A percentile compares a stretch with the other conserved stretches of the same genome.
Conservation (phyloP, 768 basidiomycete genomes). For the Lyophyllum atratum region DNA sequence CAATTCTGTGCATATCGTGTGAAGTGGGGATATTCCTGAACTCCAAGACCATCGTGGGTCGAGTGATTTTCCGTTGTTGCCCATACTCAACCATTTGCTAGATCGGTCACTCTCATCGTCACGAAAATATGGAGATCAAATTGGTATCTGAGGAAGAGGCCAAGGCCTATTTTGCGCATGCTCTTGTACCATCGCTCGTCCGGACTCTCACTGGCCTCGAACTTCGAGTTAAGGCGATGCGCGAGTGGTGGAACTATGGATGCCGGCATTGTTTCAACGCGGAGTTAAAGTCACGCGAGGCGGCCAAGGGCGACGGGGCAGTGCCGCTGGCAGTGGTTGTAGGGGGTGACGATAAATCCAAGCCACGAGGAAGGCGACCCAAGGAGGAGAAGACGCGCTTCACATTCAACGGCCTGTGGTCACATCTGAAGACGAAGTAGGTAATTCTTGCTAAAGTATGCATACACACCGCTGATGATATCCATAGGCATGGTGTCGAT, state of each 20-base stretch:
- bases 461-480: constrained; percentile 6
- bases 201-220: constrained; percentile 15
- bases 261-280: constrained; percentile 51
- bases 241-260: constrained; percentile 42
- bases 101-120: constrained; percentile 68
- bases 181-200: constrained; percentile 14
- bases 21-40: constrained; percentile 49
- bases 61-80: neutral
- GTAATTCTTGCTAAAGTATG: constrained; percentile 16
- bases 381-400: constrained; percentile 24
- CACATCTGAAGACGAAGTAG: constrained; percentile 65
- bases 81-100: constrained; percentile 23
- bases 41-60: constrained; percentile 46
- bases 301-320: neutral
- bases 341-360: neutral
- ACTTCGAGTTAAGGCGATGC: constrained; percentile 24
- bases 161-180: constrained; percentile 17
- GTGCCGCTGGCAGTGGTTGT: too few species aligned
- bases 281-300: neutral
- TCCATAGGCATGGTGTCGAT: constrained; percentile 48
- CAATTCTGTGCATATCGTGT: constrained; percentile 53
- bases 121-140: constrained; percentile 49
- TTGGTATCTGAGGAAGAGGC: constrained; percentile 26
- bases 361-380: neutral
- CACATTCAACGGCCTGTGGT: constrained; percentile 57